Evolutionary conservation across 495 filamentous ascomycete species (phyloP).

Genomic region (Hamigera avellanea): DNA sequence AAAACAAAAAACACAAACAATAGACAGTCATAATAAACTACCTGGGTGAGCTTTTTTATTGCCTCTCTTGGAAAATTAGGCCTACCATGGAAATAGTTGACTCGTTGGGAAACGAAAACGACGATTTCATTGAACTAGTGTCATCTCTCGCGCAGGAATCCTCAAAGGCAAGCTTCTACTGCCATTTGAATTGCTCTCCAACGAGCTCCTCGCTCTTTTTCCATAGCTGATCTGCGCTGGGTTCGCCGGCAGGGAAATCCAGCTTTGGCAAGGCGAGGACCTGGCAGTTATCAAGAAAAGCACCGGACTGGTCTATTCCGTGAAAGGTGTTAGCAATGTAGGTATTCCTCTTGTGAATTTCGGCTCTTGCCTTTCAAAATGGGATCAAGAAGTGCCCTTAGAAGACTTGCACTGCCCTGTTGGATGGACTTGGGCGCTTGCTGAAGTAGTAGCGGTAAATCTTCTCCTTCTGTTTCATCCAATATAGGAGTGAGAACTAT

Average conservation of each 20-base stretch:
- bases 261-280: conserved; percentile 9
- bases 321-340: neutral
- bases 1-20: no score
- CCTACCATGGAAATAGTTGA: no score
- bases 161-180: no score
- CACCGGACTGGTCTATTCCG: conserved; percentile 12
- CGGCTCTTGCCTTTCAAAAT: conserved; percentile 11
- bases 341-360: neutral
- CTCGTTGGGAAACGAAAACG: no score
- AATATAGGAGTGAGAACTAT: no score
- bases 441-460: conserved; percentile 11
- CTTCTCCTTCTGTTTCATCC: conserved; percentile 12
- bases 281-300: conserved; percentile 23
- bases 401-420: conserved; percentile 11
- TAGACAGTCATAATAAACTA: no score
- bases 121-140: no score
- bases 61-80: no score
- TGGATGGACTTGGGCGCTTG: conserved; percentile 12
- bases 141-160: no score
- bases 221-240: conserved; percentile 33
- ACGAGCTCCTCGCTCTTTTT: conserved; percentile 37
- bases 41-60: no score
- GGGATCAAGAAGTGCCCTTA: conserved; percentile 16
- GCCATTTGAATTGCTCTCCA: conserved; percentile 23
- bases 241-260: conserved; percentile 21